phyloP scores from a whole-genome alignment of 2,329 filamentous ascomycete genomes.

The Penicillium freii region DNA sequence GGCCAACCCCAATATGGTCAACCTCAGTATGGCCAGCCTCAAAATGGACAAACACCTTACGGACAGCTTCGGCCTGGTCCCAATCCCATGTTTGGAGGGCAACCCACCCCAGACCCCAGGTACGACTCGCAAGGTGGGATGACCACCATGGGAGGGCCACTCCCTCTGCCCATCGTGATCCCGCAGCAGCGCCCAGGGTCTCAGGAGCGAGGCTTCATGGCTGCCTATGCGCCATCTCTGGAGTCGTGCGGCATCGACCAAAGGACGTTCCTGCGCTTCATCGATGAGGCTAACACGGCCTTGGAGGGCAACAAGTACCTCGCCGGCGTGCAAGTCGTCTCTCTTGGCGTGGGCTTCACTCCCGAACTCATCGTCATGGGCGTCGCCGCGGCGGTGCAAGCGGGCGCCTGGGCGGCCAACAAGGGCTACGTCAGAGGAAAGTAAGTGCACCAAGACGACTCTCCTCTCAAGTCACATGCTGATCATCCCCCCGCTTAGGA shows the following conservation, averaged over 20 bases:
- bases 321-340: slow-evolving; percentile 39
- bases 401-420: slow-evolving; percentile 19
- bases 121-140: background rate
- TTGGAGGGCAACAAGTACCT: slow-evolving; percentile 37
- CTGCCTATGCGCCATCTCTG: slow-evolving; percentile 3
- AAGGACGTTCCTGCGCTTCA: slow-evolving; percentile 27
- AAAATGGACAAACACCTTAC: background rate
- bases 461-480: background rate
- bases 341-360: slow-evolving; percentile 21
- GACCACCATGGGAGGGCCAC: background rate
- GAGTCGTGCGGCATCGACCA: slow-evolving; percentile 1
- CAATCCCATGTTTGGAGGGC: background rate
- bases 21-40: background rate
- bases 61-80: background rate
- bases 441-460: background rate
- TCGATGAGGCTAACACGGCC: slow-evolving; percentile 33
- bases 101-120: background rate
- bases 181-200: slow-evolving; percentile 5
- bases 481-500: background rate
- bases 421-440: slow-evolving; percentile 30
- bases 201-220: slow-evolving; percentile 7
- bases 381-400: slow-evolving; percentile 43
- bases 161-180: slow-evolving; percentile 1
- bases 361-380: slow-evolving; percentile 24
- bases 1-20: background rate